Evolutionary conservation across 23 red algal species (phyloP), one percentile per base, ranked within the genome.

Genomic region (Gracilaria caudata): DNA sequence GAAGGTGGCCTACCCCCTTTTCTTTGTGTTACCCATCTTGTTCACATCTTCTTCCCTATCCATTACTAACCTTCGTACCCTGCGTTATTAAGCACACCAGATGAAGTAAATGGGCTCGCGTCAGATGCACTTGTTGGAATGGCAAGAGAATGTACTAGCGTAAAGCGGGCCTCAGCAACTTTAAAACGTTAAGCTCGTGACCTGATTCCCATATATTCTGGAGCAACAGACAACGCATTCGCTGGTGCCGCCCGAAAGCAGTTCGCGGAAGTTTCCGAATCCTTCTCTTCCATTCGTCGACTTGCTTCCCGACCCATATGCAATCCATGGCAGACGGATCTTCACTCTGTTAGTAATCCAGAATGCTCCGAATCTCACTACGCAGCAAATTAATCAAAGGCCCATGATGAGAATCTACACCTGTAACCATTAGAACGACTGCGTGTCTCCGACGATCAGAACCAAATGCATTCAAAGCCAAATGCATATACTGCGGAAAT

Each of bases 401-500:
- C 25, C 90, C 90, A 39, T 93, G 81, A 78, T 93, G 82, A 1
- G 35, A 23, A 44, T 73, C 33, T n/a, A 86, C 34, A 40, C 83
- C 90, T 20, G 81, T 83, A 0, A 74, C 83, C 64, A 17, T 57
- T 9, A 77, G 49, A 45, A 93, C 72, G 9, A 45, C 39, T 25
- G 49, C 23, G 39, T 80, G 26, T 8, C 81, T 70, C 11, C 41
- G 38, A 25, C 90, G 55, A 76, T 93, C 82, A 9, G 71, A 47
- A 28, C 68, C 44, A 54, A 87, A 86, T 16, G 90, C 81, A 23
- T 70, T 93, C 23, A 93, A 81, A 81, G 86, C 1, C 83, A 73
- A 78, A 93, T 76, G 61, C 80, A 81, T 68, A 85, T 81, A 65
- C 86, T 93, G 21, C 90, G 90, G 4, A 93, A 60, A 75, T 73